Conservation (phyloP, 345 rosid species). For the Boechera stricta region DNA sequence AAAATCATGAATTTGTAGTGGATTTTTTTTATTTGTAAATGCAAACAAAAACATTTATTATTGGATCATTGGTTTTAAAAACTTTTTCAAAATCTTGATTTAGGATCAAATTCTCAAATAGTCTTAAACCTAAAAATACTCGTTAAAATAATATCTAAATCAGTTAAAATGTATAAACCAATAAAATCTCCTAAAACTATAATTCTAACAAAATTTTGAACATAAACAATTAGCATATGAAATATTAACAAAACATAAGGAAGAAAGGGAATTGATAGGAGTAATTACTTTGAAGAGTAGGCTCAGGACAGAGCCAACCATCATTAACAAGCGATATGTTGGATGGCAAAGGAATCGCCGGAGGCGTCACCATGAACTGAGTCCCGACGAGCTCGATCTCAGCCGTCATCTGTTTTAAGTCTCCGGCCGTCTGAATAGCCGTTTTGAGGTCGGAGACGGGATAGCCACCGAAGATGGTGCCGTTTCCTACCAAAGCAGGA, state of each 20-base stretch:
- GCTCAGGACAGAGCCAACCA: conserved; percentile 70
- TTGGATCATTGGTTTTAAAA: too few species aligned
- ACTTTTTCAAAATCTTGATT: too few species aligned
- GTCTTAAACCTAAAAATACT: too few species aligned
- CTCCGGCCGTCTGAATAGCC: conserved; percentile 91
- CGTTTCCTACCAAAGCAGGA: conserved; percentile 82
- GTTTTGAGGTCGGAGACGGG: conserved; percentile 79
- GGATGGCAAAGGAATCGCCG: conserved; percentile 66
- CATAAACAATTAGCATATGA: neutral
- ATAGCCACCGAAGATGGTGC: conserved; percentile 76
- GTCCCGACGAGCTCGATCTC: conserved; percentile 75
- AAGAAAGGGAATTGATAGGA: neutral
- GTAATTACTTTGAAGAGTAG: conserved; percentile 46
- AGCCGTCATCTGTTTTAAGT: conserved; percentile 72
- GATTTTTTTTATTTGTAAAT: neutral
- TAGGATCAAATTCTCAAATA: too few species aligned
- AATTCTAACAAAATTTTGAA: neutral
- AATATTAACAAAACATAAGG: neutral
- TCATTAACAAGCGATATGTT: conserved; percentile 78
- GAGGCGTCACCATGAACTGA: conserved; percentile 76
- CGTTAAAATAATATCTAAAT: neutral
- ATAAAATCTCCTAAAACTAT: neutral
- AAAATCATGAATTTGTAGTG: too few species aligned
- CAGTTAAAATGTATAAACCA: neutral
- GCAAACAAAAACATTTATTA: too few species aligned